These are phyloP conservation scores for Puccinia polysora DNA, from an alignment of 1,284 basidiomycete species.

Conservation along the genomic window DNA sequence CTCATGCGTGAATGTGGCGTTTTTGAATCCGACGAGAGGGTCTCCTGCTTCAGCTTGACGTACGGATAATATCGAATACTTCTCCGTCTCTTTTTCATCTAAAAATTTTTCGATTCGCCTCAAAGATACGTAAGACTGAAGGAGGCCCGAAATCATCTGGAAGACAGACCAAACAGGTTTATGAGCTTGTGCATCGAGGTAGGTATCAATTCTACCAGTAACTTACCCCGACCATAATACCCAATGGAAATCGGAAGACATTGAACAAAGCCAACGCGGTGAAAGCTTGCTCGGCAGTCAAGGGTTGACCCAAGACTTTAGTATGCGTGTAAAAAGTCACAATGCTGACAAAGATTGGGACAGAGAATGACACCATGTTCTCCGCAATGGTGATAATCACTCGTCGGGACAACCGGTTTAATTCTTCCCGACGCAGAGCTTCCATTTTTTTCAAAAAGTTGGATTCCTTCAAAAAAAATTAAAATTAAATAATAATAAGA, in stretches of 20 bases:
- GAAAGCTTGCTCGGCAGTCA: conserved; percentile 56
- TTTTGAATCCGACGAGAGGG: conserved; percentile 57
- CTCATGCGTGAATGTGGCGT: conserved; percentile 55
- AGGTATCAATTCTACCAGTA: background rate
- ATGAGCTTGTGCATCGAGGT: background rate
- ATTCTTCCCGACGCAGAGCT: conserved; percentile 55
- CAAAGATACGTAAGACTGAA: conserved; percentile 51
- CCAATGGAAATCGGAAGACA: conserved; percentile 55
- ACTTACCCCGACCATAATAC: conserved; percentile 20
- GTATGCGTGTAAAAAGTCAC: conserved; percentile 57
- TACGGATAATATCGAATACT: conserved; percentile 57
- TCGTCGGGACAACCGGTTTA: conserved; percentile 44
- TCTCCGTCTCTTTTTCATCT: conserved; percentile 59
- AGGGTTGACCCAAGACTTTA: conserved; percentile 53
- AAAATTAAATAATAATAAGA: too few relatives aligned
- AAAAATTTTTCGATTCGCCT: conserved; percentile 56
- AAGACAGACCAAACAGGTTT: background rate
- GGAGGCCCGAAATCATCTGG: conserved; percentile 34
- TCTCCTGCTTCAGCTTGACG: conserved; percentile 49
- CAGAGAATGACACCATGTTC: conserved; percentile 54
- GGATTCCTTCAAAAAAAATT: conserved; percentile 55
- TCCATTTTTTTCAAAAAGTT: conserved; percentile 56
- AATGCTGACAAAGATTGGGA: conserved; percentile 57
- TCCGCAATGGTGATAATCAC: conserved; percentile 47
- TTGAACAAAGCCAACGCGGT: conserved; percentile 60